Evolutionary conservation across 176 grass and related monocot genomes (phyloP), one percentile per base, ranked within the genome.

Genomic region (Oryza australiensis): DNA sequence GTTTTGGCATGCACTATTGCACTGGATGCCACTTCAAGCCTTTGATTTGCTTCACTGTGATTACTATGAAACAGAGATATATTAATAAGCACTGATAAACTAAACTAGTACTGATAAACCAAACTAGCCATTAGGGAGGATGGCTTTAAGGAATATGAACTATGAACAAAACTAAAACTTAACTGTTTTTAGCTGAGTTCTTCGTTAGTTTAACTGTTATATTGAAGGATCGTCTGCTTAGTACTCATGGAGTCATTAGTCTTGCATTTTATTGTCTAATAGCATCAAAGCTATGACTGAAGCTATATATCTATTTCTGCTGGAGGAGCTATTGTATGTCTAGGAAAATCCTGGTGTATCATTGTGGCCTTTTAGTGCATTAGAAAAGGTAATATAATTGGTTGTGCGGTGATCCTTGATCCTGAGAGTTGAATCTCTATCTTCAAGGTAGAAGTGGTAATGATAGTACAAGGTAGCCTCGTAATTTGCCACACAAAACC

Each of bases 1-100:
- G 15, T 64, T 43, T 29, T 85, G 64, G n/a, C 7, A 67, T 66
- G 38, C 41, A 70, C 49, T 74, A 24, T 76, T 27, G 57, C 74
- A 77, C 20, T 5, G 2, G 66, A 68, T 29, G 7, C 15, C 55
- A 62, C n/a, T 62, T n/a, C 8, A 48, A 48, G n/a, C 16, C 34
- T 70, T 22, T 70, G n/a, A 15, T 38, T 79, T 75, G 48, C 34
- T 23, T 3, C 5, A 20, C 23, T 63, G 34, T 46, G 27, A 45
- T 74, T 84, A 72, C 60, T 79, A 60, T 43, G 27, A 66, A 79
- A 37, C 7, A 8, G 8, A 22, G 66, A 29, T 64, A 13, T 24
- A 68, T 28, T 68, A 35, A 14, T 45, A 64, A 18, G 24, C 20
- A 14, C 42, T 37, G 35, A 37, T 37, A 37, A 29, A 29, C 29